These are phyloP conservation scores for Calocybe gambosa DNA, from an alignment of 1,284 basidiomycete genomes.

Conservation along the genomic window DNA sequence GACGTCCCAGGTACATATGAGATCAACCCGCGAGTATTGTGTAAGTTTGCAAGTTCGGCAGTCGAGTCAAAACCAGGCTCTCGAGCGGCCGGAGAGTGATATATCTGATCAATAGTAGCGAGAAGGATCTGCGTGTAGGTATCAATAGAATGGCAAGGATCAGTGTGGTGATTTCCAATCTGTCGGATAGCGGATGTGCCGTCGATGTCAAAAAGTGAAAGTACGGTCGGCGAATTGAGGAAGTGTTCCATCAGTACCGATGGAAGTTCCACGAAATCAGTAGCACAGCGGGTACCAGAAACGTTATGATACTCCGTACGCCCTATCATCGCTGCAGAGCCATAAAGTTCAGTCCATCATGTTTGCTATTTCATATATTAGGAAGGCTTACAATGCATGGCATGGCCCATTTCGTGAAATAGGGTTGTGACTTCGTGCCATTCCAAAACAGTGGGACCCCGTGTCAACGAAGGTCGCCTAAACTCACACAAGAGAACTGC, in stretches of 20 bases:
- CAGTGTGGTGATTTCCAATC: constrained; percentile 57
- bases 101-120: constrained; percentile 84
- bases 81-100: constrained; percentile 71
- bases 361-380: not conserved
- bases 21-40: constrained; percentile 70
- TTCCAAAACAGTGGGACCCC: constrained; percentile 69
- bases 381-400: constrained; percentile 86
- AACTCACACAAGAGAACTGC: constrained; percentile 94
- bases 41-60: constrained; percentile 53
- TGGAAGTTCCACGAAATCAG: constrained; percentile 96
- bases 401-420: constrained; percentile 99
- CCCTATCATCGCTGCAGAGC: constrained; percentile 85
- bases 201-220: constrained; percentile 67
- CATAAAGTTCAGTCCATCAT: not conserved
- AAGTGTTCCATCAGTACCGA: constrained; percentile 99
- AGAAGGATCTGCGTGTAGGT: constrained; percentile 91
- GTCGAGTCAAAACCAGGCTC: constrained; percentile 68
- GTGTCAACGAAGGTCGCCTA: constrained; percentile 52
- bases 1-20: constrained; percentile 79
- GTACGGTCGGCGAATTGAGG: constrained; percentile 77
- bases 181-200: constrained; percentile 36
- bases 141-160: constrained; percentile 73
- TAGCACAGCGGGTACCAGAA: constrained; percentile 96
- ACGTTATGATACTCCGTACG: constrained; percentile 98
- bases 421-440: constrained; percentile 96